Percentiles rank a stretch among this genome's conserved stretches.
These are phyloP conservation scores for Heteromeles arbutifolia DNA, from an alignment of 306 rosid genomes.

Conservation along the genomic window DNA sequence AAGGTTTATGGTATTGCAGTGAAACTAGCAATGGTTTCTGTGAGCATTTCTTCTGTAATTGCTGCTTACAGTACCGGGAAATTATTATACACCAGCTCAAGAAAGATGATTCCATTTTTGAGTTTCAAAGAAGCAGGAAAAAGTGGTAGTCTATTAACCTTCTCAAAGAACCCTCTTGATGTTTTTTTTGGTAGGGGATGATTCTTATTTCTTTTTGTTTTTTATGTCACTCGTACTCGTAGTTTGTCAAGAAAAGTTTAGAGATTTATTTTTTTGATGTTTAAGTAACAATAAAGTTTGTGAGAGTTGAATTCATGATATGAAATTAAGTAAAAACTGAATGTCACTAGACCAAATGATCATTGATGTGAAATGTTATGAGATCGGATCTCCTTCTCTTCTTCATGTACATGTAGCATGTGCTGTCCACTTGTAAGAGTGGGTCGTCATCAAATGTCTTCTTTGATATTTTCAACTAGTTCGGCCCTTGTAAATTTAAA, in stretches of 20 bases:
- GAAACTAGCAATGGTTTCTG: slow-evolving; percentile 14
- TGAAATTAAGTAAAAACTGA: no score
- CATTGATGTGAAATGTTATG: background rate
- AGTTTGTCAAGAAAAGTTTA: background rate
- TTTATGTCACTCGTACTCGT: background rate
- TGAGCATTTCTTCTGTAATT: background rate
- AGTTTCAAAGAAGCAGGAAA: slow-evolving; percentile 4
- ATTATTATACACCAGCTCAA: background rate
- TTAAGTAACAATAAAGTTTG: no score
- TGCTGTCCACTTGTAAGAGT: background rate
- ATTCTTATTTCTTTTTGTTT: background rate
- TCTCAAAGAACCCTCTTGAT: slow-evolving; percentile 16
- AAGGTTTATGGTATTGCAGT: slow-evolving; percentile 10
- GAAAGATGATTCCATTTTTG: background rate
- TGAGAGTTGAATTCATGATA: background rate
- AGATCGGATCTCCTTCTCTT: background rate
- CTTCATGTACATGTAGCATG: background rate
- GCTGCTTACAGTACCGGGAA: slow-evolving; percentile 3
- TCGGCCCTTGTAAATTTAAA: background rate
- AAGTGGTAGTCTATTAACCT: background rate
- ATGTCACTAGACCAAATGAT: no score
- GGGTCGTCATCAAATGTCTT: background rate
- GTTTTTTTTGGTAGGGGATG: slow-evolving; percentile 23
- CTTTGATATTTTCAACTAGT: background rate
- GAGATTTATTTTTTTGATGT: background rate